These are phyloP conservation scores for Pontederia crassipes DNA, from an alignment of 176 grass and related monocot species.

Conservation along the genomic window DNA sequence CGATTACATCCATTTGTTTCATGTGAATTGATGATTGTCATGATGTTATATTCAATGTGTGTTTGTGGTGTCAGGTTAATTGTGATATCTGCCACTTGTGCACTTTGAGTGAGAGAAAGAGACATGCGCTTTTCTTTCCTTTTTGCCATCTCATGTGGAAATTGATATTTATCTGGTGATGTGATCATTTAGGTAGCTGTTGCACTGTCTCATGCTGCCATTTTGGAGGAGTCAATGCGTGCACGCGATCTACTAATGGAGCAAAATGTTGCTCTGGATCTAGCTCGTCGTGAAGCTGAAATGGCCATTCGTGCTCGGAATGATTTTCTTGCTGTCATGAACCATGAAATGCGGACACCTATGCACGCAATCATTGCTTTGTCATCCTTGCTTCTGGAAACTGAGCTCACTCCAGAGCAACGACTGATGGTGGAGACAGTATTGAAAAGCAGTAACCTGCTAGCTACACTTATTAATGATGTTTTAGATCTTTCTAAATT, in stretches of 20 bases:
- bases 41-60: too few relatives aligned
- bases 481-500: conserved; percentile 18
- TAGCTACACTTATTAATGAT: conserved; percentile 25
- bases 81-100: too few relatives aligned
- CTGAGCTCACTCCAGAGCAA: conserved; percentile 79
- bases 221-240: conserved; percentile 97
- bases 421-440: conserved; percentile 87
- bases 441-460: conserved; percentile 34
- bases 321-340: conserved; percentile 97
- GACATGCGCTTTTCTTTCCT: background rate
- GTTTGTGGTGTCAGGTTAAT: too few relatives aligned
- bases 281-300: conserved; percentile 77
- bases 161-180: background rate
- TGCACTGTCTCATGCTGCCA: conserved; percentile 90
- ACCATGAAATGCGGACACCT: conserved; percentile 96
- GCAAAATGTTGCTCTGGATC: conserved; percentile 91
- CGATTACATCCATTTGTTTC: too few relatives aligned
- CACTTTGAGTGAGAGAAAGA: too few relatives aligned
- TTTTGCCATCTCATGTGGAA: background rate
- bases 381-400: conserved; percentile 85
- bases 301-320: conserved; percentile 94
- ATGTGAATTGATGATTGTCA: too few relatives aligned
- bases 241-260: conserved; percentile 89
- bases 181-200: conserved; percentile 60
- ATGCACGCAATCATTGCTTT: conserved; percentile 97